A percentile compares a stretch with the other conserved stretches of the same genome.
Conservation (phyloP, 176 grass and related monocot species). For the sorghum (Sorghum bicolor) region DNA sequence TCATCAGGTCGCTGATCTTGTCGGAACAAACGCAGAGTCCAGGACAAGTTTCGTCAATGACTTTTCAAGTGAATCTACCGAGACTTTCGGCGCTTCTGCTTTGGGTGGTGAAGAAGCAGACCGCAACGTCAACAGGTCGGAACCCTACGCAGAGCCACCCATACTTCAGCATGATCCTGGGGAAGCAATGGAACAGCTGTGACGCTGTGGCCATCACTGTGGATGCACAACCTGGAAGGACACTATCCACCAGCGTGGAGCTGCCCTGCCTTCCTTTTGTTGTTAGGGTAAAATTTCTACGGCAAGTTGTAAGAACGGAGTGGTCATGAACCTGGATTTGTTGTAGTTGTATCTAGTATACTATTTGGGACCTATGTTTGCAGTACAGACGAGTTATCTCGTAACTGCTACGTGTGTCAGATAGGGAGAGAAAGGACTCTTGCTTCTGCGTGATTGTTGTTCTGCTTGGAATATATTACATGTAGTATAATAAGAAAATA, state of each 20-base stretch:
- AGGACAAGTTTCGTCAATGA: conserved; percentile 32
- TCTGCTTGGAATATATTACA: neutral
- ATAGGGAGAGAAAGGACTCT: neutral
- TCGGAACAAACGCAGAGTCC: conserved; percentile 17
- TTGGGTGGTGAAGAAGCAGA: neutral
- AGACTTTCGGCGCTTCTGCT: neutral
- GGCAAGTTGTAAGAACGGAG: neutral
- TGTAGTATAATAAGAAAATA: no score
- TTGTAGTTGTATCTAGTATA: neutral
- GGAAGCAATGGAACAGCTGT: neutral
- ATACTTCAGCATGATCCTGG: conserved; percentile 34
- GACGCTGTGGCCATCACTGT: neutral
- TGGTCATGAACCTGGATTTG: neutral
- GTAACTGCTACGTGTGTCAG: neutral
- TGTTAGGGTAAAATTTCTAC: neutral
- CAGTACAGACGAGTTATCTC: neutral
- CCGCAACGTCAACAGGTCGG: neutral
- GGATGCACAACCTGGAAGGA: neutral
- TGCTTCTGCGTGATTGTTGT: neutral
- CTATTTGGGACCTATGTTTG: neutral
- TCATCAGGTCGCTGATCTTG: conserved; percentile 10
- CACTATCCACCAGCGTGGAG: neutral
- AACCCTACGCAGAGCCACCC: conserved; percentile 11
- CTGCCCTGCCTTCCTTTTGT: neutral
- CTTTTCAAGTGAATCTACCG: neutral